These are phyloP conservation scores for Rhipidocladum racemiflorum DNA, from an alignment of 176 grass and related monocot species.

Conservation along the genomic window DNA sequence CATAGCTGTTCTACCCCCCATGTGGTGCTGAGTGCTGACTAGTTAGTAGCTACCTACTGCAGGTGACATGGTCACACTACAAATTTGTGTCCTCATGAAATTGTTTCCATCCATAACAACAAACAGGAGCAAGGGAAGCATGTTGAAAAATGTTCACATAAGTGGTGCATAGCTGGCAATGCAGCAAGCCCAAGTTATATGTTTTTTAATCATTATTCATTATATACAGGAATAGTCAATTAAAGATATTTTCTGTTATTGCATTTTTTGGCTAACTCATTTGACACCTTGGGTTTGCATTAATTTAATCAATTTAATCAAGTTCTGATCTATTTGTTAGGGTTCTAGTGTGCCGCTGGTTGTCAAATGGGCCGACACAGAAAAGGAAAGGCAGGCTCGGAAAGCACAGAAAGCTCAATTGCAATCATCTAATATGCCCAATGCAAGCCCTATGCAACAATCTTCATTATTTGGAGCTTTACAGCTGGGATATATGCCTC, in stretches of 20 bases:
- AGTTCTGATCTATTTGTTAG: slow-evolving; percentile 35
- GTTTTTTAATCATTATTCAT: background rate
- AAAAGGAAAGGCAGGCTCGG: slow-evolving; percentile 93
- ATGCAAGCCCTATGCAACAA: slow-evolving; percentile 66
- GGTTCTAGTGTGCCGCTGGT: slow-evolving; percentile 97
- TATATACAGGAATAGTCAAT: background rate
- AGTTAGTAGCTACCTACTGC: background rate
- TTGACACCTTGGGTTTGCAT: slow-evolving; percentile 5
- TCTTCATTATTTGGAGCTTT: slow-evolving; percentile 89
- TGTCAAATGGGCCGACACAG: slow-evolving; percentile 99
- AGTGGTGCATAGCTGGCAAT: background rate
- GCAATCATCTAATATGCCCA: slow-evolving; percentile 55
- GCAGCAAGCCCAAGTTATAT: background rate
- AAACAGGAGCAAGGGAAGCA: background rate
- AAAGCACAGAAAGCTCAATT: slow-evolving; percentile 93
- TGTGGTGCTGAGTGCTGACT: background rate
- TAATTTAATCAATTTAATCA: background rate
- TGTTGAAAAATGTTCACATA: background rate
- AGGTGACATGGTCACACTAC: background rate
- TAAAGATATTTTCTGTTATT: background rate
- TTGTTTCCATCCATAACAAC: background rate
- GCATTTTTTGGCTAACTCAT: slow-evolving; percentile 2
- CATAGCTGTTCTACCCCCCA: background rate
- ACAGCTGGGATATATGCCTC: slow-evolving; percentile 87
- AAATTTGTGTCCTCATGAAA: background rate